Conservation (phyloP, 2,329 filamentous ascomycete genomes). For the Pyrenochaeta sp. region DNA sequence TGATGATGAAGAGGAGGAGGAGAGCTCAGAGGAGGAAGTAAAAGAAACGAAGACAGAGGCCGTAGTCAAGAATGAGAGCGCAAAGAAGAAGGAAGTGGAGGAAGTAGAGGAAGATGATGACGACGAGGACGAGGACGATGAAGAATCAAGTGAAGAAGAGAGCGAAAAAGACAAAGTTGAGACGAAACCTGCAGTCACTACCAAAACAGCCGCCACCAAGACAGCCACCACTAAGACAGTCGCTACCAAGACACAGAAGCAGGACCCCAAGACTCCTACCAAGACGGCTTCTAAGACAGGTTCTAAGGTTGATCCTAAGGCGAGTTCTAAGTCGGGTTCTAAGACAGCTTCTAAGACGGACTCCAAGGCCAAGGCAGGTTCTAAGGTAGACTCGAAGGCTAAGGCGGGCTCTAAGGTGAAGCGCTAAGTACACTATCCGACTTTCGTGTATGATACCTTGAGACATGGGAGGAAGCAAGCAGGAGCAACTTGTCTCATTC, state of each 20-base stretch:
- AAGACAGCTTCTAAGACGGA: too few relatives aligned
- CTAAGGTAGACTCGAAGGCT: too few relatives aligned
- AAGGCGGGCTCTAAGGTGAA: slow-evolving; percentile 49
- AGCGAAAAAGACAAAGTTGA: slow-evolving; percentile 19
- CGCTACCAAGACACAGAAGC: slow-evolving; percentile 29
- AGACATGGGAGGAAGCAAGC: neutral
- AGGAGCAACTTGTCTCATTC: neutral
- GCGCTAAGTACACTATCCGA: slow-evolving; percentile 30
- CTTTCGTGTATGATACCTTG: slow-evolving; percentile 1
- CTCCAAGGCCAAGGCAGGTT: too few relatives aligned
- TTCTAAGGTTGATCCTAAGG: too few relatives aligned
- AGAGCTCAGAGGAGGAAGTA: slow-evolving; percentile 19
- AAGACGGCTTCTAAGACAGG: slow-evolving; percentile 48
- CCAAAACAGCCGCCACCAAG: slow-evolving; percentile 22
- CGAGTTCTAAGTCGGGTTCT: too few relatives aligned
- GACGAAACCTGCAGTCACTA: slow-evolving; percentile 3
- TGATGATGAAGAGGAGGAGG: slow-evolving; percentile 2
- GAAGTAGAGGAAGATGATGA: slow-evolving; percentile 17
- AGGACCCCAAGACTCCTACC: slow-evolving; percentile 32
- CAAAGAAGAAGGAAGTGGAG: too few relatives aligned
- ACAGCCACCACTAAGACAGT: too few relatives aligned
- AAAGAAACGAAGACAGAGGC: too few relatives aligned
- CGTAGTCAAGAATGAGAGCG: too few relatives aligned
- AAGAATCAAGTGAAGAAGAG: slow-evolving; percentile 7
- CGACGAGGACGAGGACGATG: slow-evolving; percentile 6